Evolutionary conservation across 768 basidiomycete genomes (phyloP), one percentile per base, ranked within the genome.

Genomic region (Tephrocybe sp.): DNA sequence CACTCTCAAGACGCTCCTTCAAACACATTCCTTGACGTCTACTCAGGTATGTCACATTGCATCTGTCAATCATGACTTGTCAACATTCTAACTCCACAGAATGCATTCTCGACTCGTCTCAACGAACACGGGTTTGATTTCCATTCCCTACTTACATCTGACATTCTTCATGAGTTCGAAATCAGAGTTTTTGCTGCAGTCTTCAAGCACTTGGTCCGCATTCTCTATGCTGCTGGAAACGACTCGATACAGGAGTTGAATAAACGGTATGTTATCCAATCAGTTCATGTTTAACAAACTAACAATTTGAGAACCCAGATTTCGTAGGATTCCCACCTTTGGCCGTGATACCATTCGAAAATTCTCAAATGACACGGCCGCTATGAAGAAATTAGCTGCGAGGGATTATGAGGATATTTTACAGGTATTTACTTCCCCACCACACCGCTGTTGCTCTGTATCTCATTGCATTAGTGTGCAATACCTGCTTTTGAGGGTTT

Each of bases 381-480:
- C 62, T 8, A 53, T 64, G 45, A 56, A 57, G 33, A 58, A 66
- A 9, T 30, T 59, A 1, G 57, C 60, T 8, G 66, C 63, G 6
- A 41, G 51, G 0, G 61, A 70, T 38, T 70, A 60, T 38, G 58
- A 69, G 25, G 63, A 70, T n/a, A 45, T 69, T 1, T 44, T 70
- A 0, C 68, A 69, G 57, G 68, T 59, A 43, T 24, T 12, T 38
- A 0, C 15, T 16, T n/a, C 11, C 27, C 11, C 11, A 11, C 27
- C 27, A 36, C n/a, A 43, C n/a, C n/a, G n/a, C 39, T 7, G 4
- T 34, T 34, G 33, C 4, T 15, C 13, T 15, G 4, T 34, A 15
- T 21, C 12, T 36, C 23, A 1, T n/a, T n/a, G n/a, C n/a, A n/a
- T n/a, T 9, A 58, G 54, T 55, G 52, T 38, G 16, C 52, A 24